Conservation (phyloP, 2,329 filamentous ascomycete species). For the Elsinoe batatas region DNA sequence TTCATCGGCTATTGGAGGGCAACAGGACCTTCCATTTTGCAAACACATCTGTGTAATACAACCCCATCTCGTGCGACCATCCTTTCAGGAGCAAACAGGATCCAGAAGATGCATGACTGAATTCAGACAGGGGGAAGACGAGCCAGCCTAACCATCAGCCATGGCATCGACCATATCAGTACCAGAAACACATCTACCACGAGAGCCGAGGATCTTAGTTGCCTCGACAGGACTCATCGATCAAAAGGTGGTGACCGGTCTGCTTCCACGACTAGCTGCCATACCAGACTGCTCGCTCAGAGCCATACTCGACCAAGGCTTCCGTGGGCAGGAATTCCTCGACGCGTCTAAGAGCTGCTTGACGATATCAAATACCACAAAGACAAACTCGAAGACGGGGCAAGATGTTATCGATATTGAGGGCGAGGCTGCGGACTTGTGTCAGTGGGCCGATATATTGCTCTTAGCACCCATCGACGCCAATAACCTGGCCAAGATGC, state of each 20-base stretch:
- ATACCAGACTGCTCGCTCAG: slow-evolving; percentile 27
- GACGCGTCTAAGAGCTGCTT: slow-evolving; percentile 24
- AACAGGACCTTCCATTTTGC: not conserved
- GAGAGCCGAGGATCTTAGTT: slow-evolving; percentile 26
- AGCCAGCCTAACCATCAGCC: not conserved
- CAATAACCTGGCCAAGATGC: slow-evolving; percentile 76
- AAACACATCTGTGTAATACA: not conserved
- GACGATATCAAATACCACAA: slow-evolving; percentile 24
- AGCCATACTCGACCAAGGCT: slow-evolving; percentile 27
- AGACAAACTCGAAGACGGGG: slow-evolving; percentile 16
- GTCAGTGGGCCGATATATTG: slow-evolving; percentile 79
- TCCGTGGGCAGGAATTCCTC: slow-evolving; percentile 26
- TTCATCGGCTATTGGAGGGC: slow-evolving; percentile 4
- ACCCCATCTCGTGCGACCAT: not conserved
- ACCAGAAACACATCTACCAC: slow-evolving; percentile 11
- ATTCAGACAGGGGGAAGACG: not conserved
- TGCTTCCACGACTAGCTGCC: slow-evolving; percentile 25
- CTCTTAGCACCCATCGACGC: slow-evolving; percentile 78
- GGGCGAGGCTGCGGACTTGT: slow-evolving; percentile 52
- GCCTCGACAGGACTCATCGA: slow-evolving; percentile 28
- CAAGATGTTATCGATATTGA: slow-evolving; percentile 25
- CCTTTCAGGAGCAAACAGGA: slow-evolving; percentile 1
- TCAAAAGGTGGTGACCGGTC: slow-evolving; percentile 22
- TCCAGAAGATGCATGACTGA: not conserved
- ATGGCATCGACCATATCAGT: slow-evolving; percentile 10